These are phyloP conservation scores for Pseudogymnoascus sp. DNA, from an alignment of 2,329 filamentous ascomycete species.

Conservation along the genomic window DNA sequence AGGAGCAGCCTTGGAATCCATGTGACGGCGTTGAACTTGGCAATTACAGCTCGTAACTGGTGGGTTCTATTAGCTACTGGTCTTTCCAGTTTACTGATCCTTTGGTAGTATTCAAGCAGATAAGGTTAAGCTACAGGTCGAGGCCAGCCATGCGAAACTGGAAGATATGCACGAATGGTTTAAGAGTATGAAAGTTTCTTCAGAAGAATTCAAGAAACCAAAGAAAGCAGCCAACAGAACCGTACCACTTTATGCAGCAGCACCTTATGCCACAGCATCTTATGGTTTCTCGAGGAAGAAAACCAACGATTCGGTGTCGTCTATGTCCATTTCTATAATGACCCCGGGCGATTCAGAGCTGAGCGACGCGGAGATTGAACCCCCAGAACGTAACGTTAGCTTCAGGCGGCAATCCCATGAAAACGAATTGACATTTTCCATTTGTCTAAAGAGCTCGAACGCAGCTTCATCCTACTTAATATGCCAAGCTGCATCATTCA, in stretches of 20 bases:
- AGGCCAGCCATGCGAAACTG: neutral
- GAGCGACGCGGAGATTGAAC: neutral
- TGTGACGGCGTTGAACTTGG: conserved; percentile 9
- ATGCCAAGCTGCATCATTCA: neutral
- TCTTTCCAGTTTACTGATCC: neutral
- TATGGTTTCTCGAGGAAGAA: neutral
- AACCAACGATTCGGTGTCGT: neutral
- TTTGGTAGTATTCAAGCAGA: neutral
- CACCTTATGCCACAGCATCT: neutral
- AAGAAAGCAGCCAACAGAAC: neutral
- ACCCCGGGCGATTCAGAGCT: neutral
- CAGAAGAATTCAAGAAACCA: neutral
- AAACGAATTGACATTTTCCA: neutral
- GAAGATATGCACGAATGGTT: neutral
- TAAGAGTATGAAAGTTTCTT: neutral
- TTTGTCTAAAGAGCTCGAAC: neutral
- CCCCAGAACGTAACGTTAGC: neutral
- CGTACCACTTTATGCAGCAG: neutral
- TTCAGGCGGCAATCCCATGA: neutral
- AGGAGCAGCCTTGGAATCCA: conserved; percentile 3
- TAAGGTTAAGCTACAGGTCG: neutral
- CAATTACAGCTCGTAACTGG: conserved; percentile 7
- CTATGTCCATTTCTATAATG: neutral
- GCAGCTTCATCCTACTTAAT: neutral
- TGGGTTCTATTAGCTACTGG: neutral